phyloP scores from a whole-genome alignment of 2,329 filamentous ascomycete genomes.

The Chrysosporium keratinophilum region DNA sequence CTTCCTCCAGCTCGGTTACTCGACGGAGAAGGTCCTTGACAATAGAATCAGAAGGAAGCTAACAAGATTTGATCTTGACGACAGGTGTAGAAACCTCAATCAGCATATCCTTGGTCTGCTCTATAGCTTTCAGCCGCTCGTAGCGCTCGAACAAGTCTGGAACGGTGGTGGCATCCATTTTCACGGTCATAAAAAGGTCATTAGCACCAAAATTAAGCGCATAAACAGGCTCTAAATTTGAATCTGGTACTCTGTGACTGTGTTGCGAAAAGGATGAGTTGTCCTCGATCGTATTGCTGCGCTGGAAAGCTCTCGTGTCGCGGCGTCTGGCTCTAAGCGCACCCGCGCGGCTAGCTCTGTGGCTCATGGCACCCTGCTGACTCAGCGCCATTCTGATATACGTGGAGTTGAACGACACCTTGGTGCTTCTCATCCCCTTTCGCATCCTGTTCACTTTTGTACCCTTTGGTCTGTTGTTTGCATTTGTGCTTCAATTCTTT shows the following conservation, averaged over 20 bases:
- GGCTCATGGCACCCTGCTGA: conserved; percentile 3
- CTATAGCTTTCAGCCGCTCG: conserved; percentile 35
- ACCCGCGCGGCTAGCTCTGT: not conserved
- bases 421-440: conserved; percentile 10
- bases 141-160: conserved; percentile 34
- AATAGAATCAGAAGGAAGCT: conserved; percentile 6
- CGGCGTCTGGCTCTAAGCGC: not conserved
- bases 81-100: conserved; percentile 34
- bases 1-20: conserved; percentile 36
- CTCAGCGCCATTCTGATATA: conserved; percentile 11
- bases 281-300: not conserved
- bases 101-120: conserved; percentile 39
- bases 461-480: conserved; percentile 11
- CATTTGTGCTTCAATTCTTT: not conserved
- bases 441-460: conserved; percentile 5
- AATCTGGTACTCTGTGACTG: not conserved
- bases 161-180: conserved; percentile 25
- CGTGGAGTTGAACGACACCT: conserved; percentile 10
- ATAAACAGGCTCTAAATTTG: not conserved
- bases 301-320: not conserved
- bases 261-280: not conserved
- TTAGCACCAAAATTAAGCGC: not conserved
- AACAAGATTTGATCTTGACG: conserved; percentile 4
- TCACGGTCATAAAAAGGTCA: not conserved
- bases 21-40: conserved; percentile 38